Percentiles rank a stretch among this genome's conserved stretches.
phyloP scores from a whole-genome alignment of 2,329 filamentous ascomycete genomes.

The Fusarium gaditjirri region DNA sequence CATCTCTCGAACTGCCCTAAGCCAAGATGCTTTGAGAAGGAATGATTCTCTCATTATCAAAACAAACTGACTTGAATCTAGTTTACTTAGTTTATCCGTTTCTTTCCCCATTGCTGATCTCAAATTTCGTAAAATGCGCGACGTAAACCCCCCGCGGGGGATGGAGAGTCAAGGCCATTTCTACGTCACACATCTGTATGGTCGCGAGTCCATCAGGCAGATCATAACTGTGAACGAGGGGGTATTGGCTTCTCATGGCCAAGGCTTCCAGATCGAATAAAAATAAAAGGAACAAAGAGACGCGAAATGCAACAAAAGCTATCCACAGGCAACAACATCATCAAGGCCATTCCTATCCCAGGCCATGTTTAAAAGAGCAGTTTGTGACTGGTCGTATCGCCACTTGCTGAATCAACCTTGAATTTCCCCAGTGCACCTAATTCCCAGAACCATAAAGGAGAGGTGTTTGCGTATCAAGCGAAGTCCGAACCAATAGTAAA shows the following conservation, averaged over 20 bases:
- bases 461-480: slow-evolving; percentile 40
- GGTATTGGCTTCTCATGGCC: slow-evolving; percentile 40
- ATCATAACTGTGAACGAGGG: slow-evolving; percentile 28
- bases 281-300: slow-evolving; percentile 32
- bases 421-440: slow-evolving; percentile 45
- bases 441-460: slow-evolving; percentile 39
- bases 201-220: slow-evolving; percentile 39
- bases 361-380: slow-evolving; percentile 43
- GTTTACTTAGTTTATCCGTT: slow-evolving; percentile 22
- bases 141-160: slow-evolving; percentile 21
- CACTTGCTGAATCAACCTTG: slow-evolving; percentile 47
- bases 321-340: slow-evolving; percentile 46
- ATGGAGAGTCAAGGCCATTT: slow-evolving; percentile 27
- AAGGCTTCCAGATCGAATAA: slow-evolving; percentile 33
- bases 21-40: not conserved
- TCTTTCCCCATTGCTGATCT: slow-evolving; percentile 16
- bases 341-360: slow-evolving; percentile 43
- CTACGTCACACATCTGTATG: slow-evolving; percentile 40
- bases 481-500: slow-evolving; percentile 43
- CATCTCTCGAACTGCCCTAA: not conserved
- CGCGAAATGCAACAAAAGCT: slow-evolving; percentile 37
- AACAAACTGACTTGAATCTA: slow-evolving; percentile 36
- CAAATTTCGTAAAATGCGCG: slow-evolving; percentile 20
- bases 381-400: slow-evolving; percentile 48
- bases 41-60: slow-evolving; percentile 4